A percentile compares a stretch with the other conserved stretches of the same genome.
Conservation (phyloP, 129 eudicot genomes). For the carrot (Daucus carota) region DH1_v3.0 NC_030382.2:46838501-46839000, state of each 20-base stretch:
- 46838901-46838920: not conserved
- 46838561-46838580: not conserved
- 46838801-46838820: not conserved
- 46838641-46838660: not conserved
- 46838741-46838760: not conserved
- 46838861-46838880: not conserved
- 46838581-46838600: not conserved
- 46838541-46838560: not conserved
- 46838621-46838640: not conserved
- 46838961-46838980: no score
- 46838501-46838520: not conserved
- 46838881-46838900: not conserved
- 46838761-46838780: not conserved
- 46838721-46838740: no score
- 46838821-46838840: not conserved
- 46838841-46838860: not conserved
- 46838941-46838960: no score
- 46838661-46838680: no score
- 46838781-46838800: not conserved
- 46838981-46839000: no score
- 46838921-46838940: not conserved
- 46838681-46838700: not conserved
- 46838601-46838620: not conserved
- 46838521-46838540: slow-evolving; percentile 9
- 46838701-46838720: not conserved